Evolutionary conservation across 768 basidiomycete genomes (phyloP), one percentile per base, ranked within the genome.

Genomic region (Trametes maxima): DNA sequence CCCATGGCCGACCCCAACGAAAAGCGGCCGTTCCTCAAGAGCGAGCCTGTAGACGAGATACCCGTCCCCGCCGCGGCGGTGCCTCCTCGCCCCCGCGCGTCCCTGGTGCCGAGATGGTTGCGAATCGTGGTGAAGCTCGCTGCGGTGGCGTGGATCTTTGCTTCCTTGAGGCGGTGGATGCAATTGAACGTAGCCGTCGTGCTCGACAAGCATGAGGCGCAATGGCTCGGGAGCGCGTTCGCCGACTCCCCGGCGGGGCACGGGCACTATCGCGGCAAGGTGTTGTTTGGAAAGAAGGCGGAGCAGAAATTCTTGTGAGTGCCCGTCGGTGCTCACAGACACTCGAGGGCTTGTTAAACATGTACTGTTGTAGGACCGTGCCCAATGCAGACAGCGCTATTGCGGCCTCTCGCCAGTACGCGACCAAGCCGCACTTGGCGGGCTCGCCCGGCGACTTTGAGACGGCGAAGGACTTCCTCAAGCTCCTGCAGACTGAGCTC

Each of bases 401-500:
- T 28, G 72, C 73, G 28, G 77, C 84, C 0, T 87, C 86, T 24
- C 80, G 81, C 57, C 73, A 71, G 47, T 87, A 78, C 60, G 76
- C 86, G 10, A 74, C 78, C 13, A 77, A 78, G 62, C 85, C 87
- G 4, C 88, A 89, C 68, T 69, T 85, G 54, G 88, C 88, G 0
- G 88, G 87, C 40, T 80, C 82, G 13, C 71, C 76, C 1, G 74
- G 76, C 4, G 88, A 90, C 70, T 71, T 84, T 55, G 72, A 77
- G 56, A 85, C 87, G 6, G 91, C 92, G 6, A 82, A 86, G 66
- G 75, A 79, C 28, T 81, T 94, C 59, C 81, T 94, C 57, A 71
- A 81, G 22, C 75, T 89, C 62, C 87, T 94, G 73, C 89, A 89
- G 68, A 74, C 75, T 16, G 82, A 89, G 66, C 79, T 95, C 49